phyloP scores from a whole-genome alignment of 2,329 filamentous ascomycete genomes.

The Fusarium coffeatum region DNA sequence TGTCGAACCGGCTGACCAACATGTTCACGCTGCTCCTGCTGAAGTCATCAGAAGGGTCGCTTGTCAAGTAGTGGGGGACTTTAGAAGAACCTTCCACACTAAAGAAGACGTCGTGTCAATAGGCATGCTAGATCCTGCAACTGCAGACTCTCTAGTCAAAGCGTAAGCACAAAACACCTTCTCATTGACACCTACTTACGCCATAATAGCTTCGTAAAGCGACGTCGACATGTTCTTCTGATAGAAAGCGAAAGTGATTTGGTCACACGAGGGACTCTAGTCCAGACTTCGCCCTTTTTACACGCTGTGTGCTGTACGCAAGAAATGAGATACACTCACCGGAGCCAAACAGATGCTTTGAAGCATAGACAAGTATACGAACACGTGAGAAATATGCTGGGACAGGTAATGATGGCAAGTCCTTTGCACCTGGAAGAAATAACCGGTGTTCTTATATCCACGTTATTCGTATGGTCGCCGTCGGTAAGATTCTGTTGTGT shows the following conservation, averaged over 20 bases:
- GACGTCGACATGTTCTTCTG: slow-evolving; percentile 24
- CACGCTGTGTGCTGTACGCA: slow-evolving; percentile 56
- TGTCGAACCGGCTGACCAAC: slow-evolving; percentile 21
- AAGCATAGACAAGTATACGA: slow-evolving; percentile 54
- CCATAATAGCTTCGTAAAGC: slow-evolving; percentile 12
- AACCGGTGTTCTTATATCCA: slow-evolving; percentile 55
- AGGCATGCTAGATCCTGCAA: slow-evolving; percentile 16
- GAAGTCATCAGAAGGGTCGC: slow-evolving; percentile 31
- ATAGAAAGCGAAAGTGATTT: slow-evolving; percentile 25
- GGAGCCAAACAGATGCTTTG: slow-evolving; percentile 18
- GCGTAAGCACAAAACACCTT: not conserved
- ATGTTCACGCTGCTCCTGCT: slow-evolving; percentile 24
- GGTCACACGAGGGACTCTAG: slow-evolving; percentile 38
- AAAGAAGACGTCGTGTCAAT: slow-evolving; percentile 23
- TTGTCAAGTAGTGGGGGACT: slow-evolving; percentile 21
- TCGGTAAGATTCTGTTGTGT: slow-evolving; percentile 20
- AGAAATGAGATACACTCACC: slow-evolving; percentile 49
- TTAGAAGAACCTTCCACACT: slow-evolving; percentile 21
- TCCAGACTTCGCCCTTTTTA: slow-evolving; percentile 53
- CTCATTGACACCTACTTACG: not conserved
- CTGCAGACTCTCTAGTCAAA: slow-evolving; percentile 21
- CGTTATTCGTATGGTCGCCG: slow-evolving; percentile 40
- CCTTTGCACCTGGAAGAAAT: slow-evolving; percentile 56
- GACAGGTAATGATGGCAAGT: slow-evolving; percentile 54
- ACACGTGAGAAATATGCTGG: slow-evolving; percentile 53